Evolutionary conservation across 164 flowering plant species (phyloP).

Genomic region (Protea cynaroides): DNA sequence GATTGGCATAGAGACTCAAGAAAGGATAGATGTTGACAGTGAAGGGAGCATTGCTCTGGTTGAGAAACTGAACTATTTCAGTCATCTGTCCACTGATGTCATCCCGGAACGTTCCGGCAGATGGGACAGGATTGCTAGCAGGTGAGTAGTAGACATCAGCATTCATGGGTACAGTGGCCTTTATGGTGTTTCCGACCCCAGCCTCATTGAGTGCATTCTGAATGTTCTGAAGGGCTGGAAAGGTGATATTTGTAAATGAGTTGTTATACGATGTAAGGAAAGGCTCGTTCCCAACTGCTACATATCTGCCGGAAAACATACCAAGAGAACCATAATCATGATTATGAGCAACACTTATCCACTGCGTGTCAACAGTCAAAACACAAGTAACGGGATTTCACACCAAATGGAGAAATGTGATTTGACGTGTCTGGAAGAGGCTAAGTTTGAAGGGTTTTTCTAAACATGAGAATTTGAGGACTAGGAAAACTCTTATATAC

Average conservation of each 20-base stretch:
- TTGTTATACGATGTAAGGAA: constrained; percentile 39
- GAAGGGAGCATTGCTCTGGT: constrained; percentile 37
- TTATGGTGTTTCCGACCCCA: constrained; percentile 30
- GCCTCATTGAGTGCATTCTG: constrained; percentile 46
- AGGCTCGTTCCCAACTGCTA: constrained; percentile 46
- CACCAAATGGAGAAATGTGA: neutral
- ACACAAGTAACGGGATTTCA: neutral
- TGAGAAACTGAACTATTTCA: constrained; percentile 34
- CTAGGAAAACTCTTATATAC: too few species aligned
- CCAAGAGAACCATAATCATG: neutral
- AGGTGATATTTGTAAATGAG: constrained; percentile 27
- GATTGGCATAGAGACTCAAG: constrained; percentile 31
- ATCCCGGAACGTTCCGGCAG: constrained; percentile 39
- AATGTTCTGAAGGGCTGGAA: constrained; percentile 46
- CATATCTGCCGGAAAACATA: constrained; percentile 25
- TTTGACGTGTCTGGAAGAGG: too few species aligned
- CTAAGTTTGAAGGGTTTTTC: too few species aligned
- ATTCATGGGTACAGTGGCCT: constrained; percentile 48
- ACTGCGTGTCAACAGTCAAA: neutral
- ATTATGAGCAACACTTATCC: too few species aligned
- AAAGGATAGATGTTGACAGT: constrained; percentile 46
- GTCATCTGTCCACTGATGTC: constrained; percentile 34
- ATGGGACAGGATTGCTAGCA: constrained; percentile 26
- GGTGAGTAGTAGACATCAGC: constrained; percentile 49
- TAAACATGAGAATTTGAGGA: too few species aligned